Conservation (phyloP, 2,329 filamentous ascomycete genomes). For the Venturiaceae sp. region DNA sequence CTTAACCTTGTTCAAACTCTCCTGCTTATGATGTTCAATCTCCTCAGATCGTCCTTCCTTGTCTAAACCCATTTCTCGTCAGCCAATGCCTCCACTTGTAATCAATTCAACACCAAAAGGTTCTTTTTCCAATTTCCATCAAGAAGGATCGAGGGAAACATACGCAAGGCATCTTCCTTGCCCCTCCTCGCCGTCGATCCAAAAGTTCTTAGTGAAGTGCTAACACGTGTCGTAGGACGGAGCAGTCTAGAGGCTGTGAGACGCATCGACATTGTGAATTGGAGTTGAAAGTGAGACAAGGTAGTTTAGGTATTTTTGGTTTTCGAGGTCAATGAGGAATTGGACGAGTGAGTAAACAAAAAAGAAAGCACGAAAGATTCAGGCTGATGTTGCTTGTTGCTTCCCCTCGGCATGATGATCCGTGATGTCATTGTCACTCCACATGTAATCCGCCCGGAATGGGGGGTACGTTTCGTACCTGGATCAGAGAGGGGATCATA, state of each 20-base stretch:
- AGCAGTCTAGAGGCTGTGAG: slow-evolving; percentile 20
- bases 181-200: slow-evolving; percentile 28
- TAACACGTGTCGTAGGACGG: slow-evolving; percentile 17
- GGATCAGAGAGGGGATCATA: too few relatives aligned
- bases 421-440: too few relatives aligned
- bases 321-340: too few relatives aligned
- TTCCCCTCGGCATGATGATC: too few relatives aligned
- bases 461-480: too few relatives aligned
- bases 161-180: slow-evolving; percentile 36
- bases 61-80: slow-evolving; percentile 19
- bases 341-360: too few relatives aligned
- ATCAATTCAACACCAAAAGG: background rate
- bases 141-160: slow-evolving; percentile 11
- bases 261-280: slow-evolving; percentile 11
- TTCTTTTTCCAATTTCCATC: background rate
- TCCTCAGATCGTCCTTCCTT: slow-evolving; percentile 31
- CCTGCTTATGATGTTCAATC: slow-evolving; percentile 51
- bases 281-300: background rate
- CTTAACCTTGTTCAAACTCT: slow-evolving; percentile 39
- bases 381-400: too few relatives aligned
- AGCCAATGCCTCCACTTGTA: background rate
- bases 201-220: slow-evolving; percentile 23
- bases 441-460: too few relatives aligned
- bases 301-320: background rate
- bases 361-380: too few relatives aligned